phyloP scores from a whole-genome alignment of 2,329 filamentous ascomycete species.

The Beauveria sp. region DNA sequence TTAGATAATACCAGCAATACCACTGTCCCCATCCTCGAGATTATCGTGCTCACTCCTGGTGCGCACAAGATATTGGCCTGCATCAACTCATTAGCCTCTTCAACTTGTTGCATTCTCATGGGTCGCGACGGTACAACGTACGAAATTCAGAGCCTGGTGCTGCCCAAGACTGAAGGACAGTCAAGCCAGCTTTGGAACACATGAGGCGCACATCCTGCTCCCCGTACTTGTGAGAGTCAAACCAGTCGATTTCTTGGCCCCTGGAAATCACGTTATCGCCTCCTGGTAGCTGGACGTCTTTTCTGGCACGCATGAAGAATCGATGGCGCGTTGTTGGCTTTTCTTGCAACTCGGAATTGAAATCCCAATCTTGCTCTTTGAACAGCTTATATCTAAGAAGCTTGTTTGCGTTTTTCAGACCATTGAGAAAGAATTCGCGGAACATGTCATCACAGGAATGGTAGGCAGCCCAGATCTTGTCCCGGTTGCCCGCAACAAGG shows the following conservation, averaged over 20 bases:
- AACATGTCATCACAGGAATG: constrained; percentile 30
- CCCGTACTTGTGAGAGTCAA: constrained; percentile 35
- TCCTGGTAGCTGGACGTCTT: constrained; percentile 22
- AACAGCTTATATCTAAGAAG: constrained; percentile 28
- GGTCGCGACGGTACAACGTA: constrained; percentile 17
- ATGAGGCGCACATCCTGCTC: constrained; percentile 29
- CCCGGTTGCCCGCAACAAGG: constrained; percentile 21
- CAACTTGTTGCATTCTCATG: neutral
- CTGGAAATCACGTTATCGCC: constrained; percentile 20
- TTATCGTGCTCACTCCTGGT: constrained; percentile 22
- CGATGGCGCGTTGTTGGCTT: constrained; percentile 31
- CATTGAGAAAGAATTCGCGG: constrained; percentile 30
- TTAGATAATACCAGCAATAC: constrained; percentile 22
- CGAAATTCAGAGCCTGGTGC: constrained; percentile 31
- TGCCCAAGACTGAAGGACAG: constrained; percentile 28
- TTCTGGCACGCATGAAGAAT: constrained; percentile 31
- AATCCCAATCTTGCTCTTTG: constrained; percentile 30
- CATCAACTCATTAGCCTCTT: neutral
- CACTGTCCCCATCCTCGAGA: constrained; percentile 30
- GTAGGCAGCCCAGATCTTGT: constrained; percentile 34
- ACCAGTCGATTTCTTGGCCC: constrained; percentile 34
- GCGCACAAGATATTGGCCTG: constrained; percentile 32
- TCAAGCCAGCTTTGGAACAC: constrained; percentile 31
- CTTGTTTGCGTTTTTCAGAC: constrained; percentile 30
- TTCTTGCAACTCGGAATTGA: constrained; percentile 28